These are phyloP conservation scores for Dothistroma pini DNA, from an alignment of 2,329 filamentous ascomycete genomes.

Conservation along the genomic window DNA sequence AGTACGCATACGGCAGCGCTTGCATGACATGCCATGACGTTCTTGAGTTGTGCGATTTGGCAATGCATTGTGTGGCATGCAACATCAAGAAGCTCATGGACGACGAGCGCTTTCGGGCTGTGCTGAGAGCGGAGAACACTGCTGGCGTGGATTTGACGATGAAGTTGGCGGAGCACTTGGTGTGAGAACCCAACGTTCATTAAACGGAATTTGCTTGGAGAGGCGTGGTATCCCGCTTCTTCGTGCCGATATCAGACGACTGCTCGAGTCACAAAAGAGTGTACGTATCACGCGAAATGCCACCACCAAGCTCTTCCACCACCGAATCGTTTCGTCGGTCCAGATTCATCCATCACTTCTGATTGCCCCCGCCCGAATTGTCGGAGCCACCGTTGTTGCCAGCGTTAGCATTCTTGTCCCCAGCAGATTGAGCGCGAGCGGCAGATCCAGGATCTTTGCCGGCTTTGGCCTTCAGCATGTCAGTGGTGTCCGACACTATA, in stretches of 20 bases:
- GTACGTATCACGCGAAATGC: too few species aligned
- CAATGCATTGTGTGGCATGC: not conserved
- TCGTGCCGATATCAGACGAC: too few species aligned
- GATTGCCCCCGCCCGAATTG: not conserved
- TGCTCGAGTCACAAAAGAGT: too few species aligned
- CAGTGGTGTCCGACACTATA: not conserved
- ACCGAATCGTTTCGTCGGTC: too few species aligned
- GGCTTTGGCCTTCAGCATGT: conserved; percentile 11
- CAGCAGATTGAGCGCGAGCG: conserved; percentile 18
- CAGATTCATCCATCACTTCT: conserved; percentile 8
- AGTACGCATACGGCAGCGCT: not conserved
- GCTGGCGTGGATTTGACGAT: not conserved
- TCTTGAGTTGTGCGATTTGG: not conserved
- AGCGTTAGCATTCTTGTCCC: conserved; percentile 30
- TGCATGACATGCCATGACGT: not conserved
- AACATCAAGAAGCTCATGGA: not conserved
- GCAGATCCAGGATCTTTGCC: conserved; percentile 19
- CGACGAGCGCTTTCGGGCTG: not conserved
- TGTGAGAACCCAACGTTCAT: too few species aligned
- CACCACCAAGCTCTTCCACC: not conserved
- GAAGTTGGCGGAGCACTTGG: not conserved
- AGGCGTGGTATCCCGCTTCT: too few species aligned
- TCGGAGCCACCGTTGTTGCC: conserved; percentile 6
- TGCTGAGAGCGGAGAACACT: not conserved
- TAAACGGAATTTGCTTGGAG: too few species aligned